Evolutionary conservation across 139 green algal species (phyloP).

Genomic region (Chlorella ohadii): DNA sequence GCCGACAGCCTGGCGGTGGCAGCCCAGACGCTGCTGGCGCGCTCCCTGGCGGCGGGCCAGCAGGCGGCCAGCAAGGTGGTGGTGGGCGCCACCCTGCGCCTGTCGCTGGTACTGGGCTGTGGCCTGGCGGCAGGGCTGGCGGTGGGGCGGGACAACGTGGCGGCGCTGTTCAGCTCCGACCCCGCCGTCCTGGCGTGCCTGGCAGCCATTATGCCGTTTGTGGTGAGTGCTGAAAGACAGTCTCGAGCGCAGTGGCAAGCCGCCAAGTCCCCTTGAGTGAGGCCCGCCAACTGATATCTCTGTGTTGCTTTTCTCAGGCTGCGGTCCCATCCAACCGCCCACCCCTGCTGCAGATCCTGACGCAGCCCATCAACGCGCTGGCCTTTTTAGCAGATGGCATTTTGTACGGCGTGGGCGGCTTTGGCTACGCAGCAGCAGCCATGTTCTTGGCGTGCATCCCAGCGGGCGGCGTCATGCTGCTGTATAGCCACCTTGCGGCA

Average conservation of each 20-base stretch:
- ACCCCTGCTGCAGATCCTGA: conserved; percentile 14
- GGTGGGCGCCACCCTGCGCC: conserved; percentile 29
- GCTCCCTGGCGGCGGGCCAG: conserved; percentile 51
- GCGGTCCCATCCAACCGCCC: too few species aligned
- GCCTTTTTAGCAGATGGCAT: conserved; percentile 69
- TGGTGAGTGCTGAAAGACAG: conserved; percentile 16
- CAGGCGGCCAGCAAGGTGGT: conserved; percentile 20
- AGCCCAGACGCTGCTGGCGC: conserved; percentile 78
- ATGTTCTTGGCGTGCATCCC: conserved; percentile 59
- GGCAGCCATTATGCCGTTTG: conserved; percentile 43
- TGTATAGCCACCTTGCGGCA: background rate
- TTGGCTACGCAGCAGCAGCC: conserved; percentile 55
- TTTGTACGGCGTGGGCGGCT: conserved; percentile 45
- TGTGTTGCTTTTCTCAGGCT: too few species aligned
- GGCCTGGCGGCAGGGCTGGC: conserved; percentile 47
- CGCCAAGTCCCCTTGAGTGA: too few species aligned
- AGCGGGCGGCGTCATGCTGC: conserved; percentile 52
- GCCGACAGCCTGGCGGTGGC: conserved; percentile 84
- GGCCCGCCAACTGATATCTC: too few species aligned
- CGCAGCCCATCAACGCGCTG: conserved; percentile 67
- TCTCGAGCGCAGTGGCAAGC: background rate
- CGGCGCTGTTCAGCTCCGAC: conserved; percentile 65
- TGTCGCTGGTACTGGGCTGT: conserved; percentile 56
- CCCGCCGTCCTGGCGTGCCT: conserved; percentile 55
- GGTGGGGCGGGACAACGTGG: background rate